Conservation (phyloP, 768 basidiomycete species). For the Trametes coccinea region DNA sequence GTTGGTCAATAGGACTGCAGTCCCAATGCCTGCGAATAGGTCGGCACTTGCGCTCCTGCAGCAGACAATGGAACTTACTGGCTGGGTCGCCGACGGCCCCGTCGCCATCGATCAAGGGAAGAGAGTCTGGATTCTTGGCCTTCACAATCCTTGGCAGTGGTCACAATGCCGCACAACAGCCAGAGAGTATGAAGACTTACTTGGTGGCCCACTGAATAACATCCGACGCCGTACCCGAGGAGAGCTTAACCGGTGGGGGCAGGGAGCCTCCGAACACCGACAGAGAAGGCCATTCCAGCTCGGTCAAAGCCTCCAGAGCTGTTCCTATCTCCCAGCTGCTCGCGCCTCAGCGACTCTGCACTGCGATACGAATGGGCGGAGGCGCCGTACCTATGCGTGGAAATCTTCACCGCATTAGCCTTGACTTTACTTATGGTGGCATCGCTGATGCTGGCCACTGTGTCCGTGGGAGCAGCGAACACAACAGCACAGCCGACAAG, state of each 20-base stretch:
- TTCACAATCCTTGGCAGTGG: conserved; percentile 37
- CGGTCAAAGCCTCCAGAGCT: conserved; percentile 56
- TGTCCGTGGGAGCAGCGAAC: conserved; percentile 8
- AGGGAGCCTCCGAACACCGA: conserved; percentile 49
- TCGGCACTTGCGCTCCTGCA: neutral
- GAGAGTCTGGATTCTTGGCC: conserved; percentile 37
- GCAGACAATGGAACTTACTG: conserved; percentile 36
- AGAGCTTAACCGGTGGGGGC: conserved; percentile 41
- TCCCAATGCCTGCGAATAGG: conserved; percentile 44
- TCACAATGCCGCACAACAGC: neutral
- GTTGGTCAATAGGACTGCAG: conserved; percentile 52
- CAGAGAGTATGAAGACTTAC: conserved; percentile 29
- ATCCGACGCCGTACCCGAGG: conserved; percentile 37
- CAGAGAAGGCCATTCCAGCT: conserved; percentile 48
- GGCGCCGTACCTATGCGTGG: conserved; percentile 28
- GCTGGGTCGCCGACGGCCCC: conserved; percentile 64
- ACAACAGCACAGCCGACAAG: neutral
- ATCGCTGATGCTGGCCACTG: conserved; percentile 27
- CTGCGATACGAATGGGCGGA: neutral
- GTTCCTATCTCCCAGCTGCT: conserved; percentile 62
- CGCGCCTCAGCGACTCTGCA: neutral
- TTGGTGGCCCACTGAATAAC: conserved; percentile 43
- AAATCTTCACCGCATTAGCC: conserved; percentile 29
- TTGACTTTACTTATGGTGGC: conserved; percentile 31
- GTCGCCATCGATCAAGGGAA: conserved; percentile 46